Percentiles rank a stretch among this genome's conserved stretches.
phyloP scores from a whole-genome alignment of 108 stramenopile species.

The Aurantiochytrium sp. region DNA sequence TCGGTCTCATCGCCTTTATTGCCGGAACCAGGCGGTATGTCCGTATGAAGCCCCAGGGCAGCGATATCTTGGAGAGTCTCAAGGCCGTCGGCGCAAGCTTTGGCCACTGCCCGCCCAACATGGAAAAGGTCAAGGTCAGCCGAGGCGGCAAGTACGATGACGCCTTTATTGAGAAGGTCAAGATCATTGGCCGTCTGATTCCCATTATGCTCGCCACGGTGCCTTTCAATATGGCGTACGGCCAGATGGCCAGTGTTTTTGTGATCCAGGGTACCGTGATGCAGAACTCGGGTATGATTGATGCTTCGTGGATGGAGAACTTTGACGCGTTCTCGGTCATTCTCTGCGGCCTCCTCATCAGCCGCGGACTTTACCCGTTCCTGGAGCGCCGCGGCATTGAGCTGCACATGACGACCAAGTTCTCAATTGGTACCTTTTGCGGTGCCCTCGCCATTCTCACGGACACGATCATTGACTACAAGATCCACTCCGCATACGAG shows the following conservation, averaged over 20 bases:
- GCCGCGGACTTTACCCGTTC: slow-evolving; percentile 56
- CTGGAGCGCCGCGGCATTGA: slow-evolving; percentile 57
- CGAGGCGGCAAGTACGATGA: neutral
- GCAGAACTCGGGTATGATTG: slow-evolving; percentile 60
- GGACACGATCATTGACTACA: slow-evolving; percentile 60
- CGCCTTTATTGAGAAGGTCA: neutral
- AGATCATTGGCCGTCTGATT: slow-evolving; percentile 43
- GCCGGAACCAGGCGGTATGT: slow-evolving; percentile 60
- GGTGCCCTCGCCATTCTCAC: slow-evolving; percentile 62
- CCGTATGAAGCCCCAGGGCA: slow-evolving; percentile 35
- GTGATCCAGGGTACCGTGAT: slow-evolving; percentile 73
- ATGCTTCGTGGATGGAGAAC: slow-evolving; percentile 69
- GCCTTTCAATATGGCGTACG: slow-evolving; percentile 74
- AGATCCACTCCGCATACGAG: slow-evolving; percentile 54
- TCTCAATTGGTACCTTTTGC: slow-evolving; percentile 64
- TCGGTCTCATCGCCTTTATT: slow-evolving; percentile 59
- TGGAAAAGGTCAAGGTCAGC: neutral
- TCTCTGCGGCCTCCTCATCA: slow-evolving; percentile 59
- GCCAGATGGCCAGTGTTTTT: slow-evolving; percentile 73
- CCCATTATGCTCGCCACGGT: slow-evolving; percentile 53
- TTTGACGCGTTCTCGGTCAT: slow-evolving; percentile 64
- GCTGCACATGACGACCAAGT: slow-evolving; percentile 68
- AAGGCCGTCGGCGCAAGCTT: slow-evolving; percentile 9
- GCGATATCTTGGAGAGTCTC: neutral
- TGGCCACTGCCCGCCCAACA: slow-evolving; percentile 10